Conservation (phyloP, 176 grass and related monocot species). For the Guadua angustifolia region DNA sequence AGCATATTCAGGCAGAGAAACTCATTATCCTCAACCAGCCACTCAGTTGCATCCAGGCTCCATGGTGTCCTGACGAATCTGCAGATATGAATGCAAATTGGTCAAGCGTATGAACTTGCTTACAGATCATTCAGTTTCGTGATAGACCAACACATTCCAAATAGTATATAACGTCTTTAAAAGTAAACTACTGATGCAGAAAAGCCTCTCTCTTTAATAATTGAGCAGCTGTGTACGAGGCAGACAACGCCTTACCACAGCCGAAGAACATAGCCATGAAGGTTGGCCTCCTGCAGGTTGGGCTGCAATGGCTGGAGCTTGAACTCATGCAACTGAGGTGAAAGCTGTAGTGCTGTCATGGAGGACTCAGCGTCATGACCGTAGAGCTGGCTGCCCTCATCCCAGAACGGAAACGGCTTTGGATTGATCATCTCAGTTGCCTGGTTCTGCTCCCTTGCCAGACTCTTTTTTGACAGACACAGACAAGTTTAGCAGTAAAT, state of each 20-base stretch:
- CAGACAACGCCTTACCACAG: conserved; percentile 50
- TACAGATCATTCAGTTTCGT: conserved; percentile 1
- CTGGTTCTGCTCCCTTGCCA: conserved; percentile 15
- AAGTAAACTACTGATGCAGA: background rate
- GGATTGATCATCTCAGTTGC: conserved; percentile 18
- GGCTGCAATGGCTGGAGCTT: conserved; percentile 69
- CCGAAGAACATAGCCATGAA: conserved; percentile 51
- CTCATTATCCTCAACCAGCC: background rate
- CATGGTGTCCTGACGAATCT: conserved; percentile 4
- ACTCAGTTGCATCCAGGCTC: background rate
- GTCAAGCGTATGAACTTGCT: background rate
- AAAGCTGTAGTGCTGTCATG: conserved; percentile 50
- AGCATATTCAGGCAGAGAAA: conserved; percentile 6
- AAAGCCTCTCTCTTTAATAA: background rate
- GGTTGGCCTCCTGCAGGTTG: conserved; percentile 57
- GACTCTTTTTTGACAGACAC: conserved; percentile 34
- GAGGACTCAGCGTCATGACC: conserved; percentile 44
- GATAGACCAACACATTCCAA: background rate
- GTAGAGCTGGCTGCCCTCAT: conserved; percentile 26
- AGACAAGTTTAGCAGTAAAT: conserved; percentile 14
- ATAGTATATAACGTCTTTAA: background rate
- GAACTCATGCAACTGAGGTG: conserved; percentile 50
- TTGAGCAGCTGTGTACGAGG: background rate
- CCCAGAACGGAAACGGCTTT: conserved; percentile 51
- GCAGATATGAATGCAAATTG: background rate